Percentiles rank a stretch among this genome's conserved stretches.
Evolutionary conservation across 1,284 basidiomycete genomes (phyloP).

Genomic region (Tetrapyrgos nigripes): DNA sequence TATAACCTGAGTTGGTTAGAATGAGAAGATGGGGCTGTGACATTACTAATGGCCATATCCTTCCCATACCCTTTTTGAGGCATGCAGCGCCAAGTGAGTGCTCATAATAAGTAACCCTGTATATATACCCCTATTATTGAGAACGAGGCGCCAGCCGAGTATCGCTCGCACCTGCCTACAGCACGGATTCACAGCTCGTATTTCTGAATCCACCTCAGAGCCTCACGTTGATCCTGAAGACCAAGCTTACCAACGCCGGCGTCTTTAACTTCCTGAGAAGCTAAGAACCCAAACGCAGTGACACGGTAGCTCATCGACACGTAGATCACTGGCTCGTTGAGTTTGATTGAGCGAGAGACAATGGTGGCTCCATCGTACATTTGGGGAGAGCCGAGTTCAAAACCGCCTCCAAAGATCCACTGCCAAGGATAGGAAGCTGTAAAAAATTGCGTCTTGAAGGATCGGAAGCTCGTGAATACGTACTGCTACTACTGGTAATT

Average conservation of each 20-base stretch:
- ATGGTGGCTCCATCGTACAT: constrained; percentile 53
- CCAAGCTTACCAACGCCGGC: constrained; percentile 51
- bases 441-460: too few species aligned
- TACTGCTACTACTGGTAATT: constrained; percentile 53
- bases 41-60: too few species aligned
- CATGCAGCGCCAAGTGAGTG: too few species aligned
- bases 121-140: too few species aligned
- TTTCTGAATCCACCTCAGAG: constrained; percentile 70
- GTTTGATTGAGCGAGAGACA: constrained; percentile 52
- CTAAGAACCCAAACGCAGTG: constrained; percentile 44
- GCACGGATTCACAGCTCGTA: constrained; percentile 67
- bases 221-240: constrained; percentile 60
- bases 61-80: too few species aligned
- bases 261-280: constrained; percentile 47
- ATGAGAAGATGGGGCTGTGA: too few species aligned
- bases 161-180: too few species aligned
- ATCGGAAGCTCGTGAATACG: too few species aligned
- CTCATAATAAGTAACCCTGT: too few species aligned
- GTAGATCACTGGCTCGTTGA: constrained; percentile 55
- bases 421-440: constrained; percentile 24
- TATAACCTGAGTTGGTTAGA: too few species aligned
- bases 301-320: constrained; percentile 64
- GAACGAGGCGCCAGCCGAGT: too few species aligned
- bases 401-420: constrained; percentile 69
- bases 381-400: constrained; percentile 45